Conservation (phyloP, 2,329 filamentous ascomycete species). For the Xylariaceae sp. region DNA sequence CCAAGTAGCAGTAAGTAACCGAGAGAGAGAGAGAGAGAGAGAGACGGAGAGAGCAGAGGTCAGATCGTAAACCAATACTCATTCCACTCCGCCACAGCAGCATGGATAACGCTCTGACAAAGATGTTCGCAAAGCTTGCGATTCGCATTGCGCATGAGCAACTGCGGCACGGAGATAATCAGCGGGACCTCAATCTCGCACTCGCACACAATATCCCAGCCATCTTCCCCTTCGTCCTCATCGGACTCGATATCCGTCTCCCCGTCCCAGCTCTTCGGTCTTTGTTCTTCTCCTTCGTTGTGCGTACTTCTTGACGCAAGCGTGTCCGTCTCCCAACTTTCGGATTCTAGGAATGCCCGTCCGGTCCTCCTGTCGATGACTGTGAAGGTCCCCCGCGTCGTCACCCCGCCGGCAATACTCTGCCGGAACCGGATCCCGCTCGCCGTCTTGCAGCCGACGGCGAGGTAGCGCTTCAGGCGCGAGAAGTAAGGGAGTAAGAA, state of each 20-base stretch:
- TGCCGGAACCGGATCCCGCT: constrained; percentile 16
- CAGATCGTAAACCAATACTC: constrained; percentile 1
- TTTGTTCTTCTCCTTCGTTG: background rate
- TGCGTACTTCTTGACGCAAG: background rate
- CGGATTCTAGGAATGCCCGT: background rate
- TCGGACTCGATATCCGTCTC: constrained; percentile 8
- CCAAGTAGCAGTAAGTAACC: no score
- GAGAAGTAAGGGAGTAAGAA: constrained; percentile 16
- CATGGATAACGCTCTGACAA: constrained; percentile 5
- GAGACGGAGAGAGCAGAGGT: no score
- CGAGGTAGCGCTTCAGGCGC: constrained; percentile 17
- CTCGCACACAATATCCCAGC: constrained; percentile 13
- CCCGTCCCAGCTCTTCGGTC: constrained; percentile 1
- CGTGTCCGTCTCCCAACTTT: constrained; percentile 11
- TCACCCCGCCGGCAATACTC: constrained; percentile 4
- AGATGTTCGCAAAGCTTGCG: constrained; percentile 12
- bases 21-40: no score
- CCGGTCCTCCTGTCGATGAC: constrained; percentile 9
- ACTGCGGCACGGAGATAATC: constrained; percentile 3
- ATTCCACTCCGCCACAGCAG: background rate
- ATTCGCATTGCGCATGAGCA: constrained; percentile 5
- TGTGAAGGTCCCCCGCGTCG: constrained; percentile 11
- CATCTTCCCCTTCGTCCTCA: background rate
- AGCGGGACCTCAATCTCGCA: constrained; percentile 15
- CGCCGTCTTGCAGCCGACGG: constrained; percentile 11